These are phyloP conservation scores for Heterobasidion parviporum DNA, from an alignment of 1,284 basidiomycete genomes.

Conservation along the genomic window DNA sequence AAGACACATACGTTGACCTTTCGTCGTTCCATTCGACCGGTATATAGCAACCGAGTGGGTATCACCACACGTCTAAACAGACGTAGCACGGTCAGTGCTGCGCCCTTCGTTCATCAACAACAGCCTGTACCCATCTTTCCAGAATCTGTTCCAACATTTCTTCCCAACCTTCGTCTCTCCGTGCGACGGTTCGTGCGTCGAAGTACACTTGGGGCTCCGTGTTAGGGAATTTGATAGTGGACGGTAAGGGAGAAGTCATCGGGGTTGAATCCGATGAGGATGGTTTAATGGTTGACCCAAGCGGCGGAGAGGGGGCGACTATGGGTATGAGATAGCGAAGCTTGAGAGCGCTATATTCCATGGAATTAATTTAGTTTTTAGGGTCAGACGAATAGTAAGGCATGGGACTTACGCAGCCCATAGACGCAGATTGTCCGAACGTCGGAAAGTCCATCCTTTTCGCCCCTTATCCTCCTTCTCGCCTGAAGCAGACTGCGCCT, in stretches of 20 bases:
- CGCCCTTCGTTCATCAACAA: constrained; percentile 49
- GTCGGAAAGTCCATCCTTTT: constrained; percentile 71
- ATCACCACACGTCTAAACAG: neutral
- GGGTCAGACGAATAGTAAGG: neutral
- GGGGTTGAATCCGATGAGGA: constrained; percentile 16
- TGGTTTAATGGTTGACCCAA: constrained; percentile 11
- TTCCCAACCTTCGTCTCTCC: constrained; percentile 73
- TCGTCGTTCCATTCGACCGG: neutral
- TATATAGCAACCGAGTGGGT: neutral
- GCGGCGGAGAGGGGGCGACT: constrained; percentile 32
- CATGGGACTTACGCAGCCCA: constrained; percentile 66
- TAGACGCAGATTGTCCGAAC: constrained; percentile 74
- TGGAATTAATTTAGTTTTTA: neutral
- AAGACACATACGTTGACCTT: neutral
- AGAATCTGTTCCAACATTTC: constrained; percentile 62
- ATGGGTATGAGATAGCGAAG: constrained; percentile 72
- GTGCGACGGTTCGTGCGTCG: constrained; percentile 66
- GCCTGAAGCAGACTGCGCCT: constrained; percentile 1
- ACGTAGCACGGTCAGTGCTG: neutral
- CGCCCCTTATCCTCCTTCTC: constrained; percentile 9
- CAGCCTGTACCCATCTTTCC: constrained; percentile 57
- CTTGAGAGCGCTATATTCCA: constrained; percentile 57
- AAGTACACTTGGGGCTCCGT: constrained; percentile 42
- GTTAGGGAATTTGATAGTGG: constrained; percentile 20
- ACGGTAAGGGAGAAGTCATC: constrained; percentile 16